Evolutionary conservation across 805 yeast species (phyloP), one percentile per base, ranked within the genome.

Genomic region (Lipomyces mesembrius): DNA sequence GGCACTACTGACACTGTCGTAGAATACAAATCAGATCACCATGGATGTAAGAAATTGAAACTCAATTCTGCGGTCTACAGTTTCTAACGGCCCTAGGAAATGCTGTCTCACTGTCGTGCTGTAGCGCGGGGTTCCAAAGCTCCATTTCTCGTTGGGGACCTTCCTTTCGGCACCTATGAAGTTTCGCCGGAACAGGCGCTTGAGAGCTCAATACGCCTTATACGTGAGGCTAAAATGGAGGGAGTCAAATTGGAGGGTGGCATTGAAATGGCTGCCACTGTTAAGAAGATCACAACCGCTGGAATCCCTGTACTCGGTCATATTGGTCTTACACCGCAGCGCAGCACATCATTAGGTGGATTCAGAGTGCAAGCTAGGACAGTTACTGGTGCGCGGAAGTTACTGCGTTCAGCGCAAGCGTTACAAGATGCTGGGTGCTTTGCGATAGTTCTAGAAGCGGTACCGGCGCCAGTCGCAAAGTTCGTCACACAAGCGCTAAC

Each of bases 291-390:
- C 22, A 82, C 87, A 0, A 75, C 82, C 3, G 81, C 88, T 20
- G 98, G 98, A 0, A 87, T 94, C 9, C 96, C 98, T 0, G 92
- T 92, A 2, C 83, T 91, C 79, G 98, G 96, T 0, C 99, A 94
- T 77, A 85, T 91, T 37, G 99, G 99, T 0, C 80, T 94, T 39
- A 91, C 97, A 3, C 99, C 99, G 1, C 98, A 95, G 76, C 84
- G 91, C 55, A 87, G 87, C 68, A 86, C 91, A 70, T 76, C 91
- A 0, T 75, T 90, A 14, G 93, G 97, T 25, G 99, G 99, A 0
- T 94, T 88, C 78, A 89, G 87, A 77, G 89, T 91, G 0, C 99
- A 94, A 77, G 98, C 97, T 0, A 79, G 80, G 59, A 80, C 86
- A 0, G 78, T 80, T 0, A 75, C 76, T 2, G 82, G 83, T 43